Conservation (phyloP, 1,139 yeast species). For the Saccharomycopsis crataegensis region DNA sequence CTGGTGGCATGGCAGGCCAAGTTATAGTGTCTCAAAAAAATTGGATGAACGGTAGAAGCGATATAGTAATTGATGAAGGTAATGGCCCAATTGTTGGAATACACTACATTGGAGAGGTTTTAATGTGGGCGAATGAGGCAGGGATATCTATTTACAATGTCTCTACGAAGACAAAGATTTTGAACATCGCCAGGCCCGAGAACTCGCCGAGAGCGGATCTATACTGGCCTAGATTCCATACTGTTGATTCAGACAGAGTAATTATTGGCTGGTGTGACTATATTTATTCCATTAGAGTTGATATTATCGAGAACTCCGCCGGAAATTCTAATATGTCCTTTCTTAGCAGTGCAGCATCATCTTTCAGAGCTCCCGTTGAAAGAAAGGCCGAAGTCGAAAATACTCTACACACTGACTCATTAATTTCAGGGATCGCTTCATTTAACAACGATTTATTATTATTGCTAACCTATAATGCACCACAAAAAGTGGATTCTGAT, state of each 20-base stretch:
- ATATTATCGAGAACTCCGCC: constrained; percentile 24
- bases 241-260: constrained; percentile 61
- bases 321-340: constrained; percentile 27
- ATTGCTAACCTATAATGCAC: constrained; percentile 50
- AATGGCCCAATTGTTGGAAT: constrained; percentile 71
- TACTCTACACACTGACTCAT: constrained; percentile 46
- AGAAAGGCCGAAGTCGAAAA: constrained; percentile 51
- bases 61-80: constrained; percentile 51
- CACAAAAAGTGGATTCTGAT: constrained; percentile 41
- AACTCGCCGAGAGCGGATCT: constrained; percentile 69
- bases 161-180: constrained; percentile 37
- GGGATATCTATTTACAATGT: constrained; percentile 63
- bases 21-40: constrained; percentile 66
- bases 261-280: constrained; percentile 79
- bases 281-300: constrained; percentile 64
- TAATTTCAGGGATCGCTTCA: constrained; percentile 73
- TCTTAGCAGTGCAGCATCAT: constrained; percentile 63
- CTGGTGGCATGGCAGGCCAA: constrained; percentile 90
- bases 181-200: constrained; percentile 49
- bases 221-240: constrained; percentile 73
- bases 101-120: constrained; percentile 49
- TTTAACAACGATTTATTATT: constrained; percentile 61
- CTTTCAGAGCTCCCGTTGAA: constrained; percentile 50
- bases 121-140: constrained; percentile 79
- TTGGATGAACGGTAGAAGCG: constrained; percentile 82